Base-by-base conservation (phyloP, 2,329 filamentous ascomycete genomes). In the Xylaria sp. region DNA sequence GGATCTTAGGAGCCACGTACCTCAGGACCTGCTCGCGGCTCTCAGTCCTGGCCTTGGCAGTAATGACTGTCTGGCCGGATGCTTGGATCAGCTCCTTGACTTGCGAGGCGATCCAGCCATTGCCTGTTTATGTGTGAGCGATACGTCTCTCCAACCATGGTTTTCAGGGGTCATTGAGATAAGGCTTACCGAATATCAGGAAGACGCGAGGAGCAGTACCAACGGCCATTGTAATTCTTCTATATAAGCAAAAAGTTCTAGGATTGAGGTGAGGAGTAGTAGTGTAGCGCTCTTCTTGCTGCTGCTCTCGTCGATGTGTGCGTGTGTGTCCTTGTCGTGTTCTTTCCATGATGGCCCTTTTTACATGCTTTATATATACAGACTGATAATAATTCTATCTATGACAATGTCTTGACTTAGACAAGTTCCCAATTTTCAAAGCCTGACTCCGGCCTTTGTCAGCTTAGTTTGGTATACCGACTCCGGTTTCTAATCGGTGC, bases 11-110 rank as follows among this genome's bases (percentile, higher is more conserved):
- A n/a, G 7, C 5, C n/a, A 18, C 24, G 2, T 37, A 53, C 50
- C 44, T 39, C 18, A 53, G n/a, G n/a, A 53, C 50, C 22, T 53
- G 50, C 16, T 53, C 50, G 19, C 50, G n/a, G 26, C 39, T 53
- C 22, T 53, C 50, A 17, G 34, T 48, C 50, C 50, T 48, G n/a
- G 40, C 50, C 5, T 26, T 20, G 4, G 50, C 43, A 13, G 41
- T 53, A 26, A 53, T 40, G 18, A 48, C 45, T 7, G 44, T 53
- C 50, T 53, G 48, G 4, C 39, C 44, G 5, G 39, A 44, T 7
- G 19, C 24, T 17, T 26, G 13, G 4, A 53, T 44, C 7, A 53
- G 24, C 2, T 53, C 50, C 24, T 53, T 53, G 24, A 53, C 18
- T 17, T 48, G 45, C 21, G 16, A 24, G 7, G 50, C 50, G 37